Percentiles rank a stretch among this genome's conserved stretches.
Conservation (phyloP, 257 asterid genomes). For the Solanum pimpinellifolium region DNA sequence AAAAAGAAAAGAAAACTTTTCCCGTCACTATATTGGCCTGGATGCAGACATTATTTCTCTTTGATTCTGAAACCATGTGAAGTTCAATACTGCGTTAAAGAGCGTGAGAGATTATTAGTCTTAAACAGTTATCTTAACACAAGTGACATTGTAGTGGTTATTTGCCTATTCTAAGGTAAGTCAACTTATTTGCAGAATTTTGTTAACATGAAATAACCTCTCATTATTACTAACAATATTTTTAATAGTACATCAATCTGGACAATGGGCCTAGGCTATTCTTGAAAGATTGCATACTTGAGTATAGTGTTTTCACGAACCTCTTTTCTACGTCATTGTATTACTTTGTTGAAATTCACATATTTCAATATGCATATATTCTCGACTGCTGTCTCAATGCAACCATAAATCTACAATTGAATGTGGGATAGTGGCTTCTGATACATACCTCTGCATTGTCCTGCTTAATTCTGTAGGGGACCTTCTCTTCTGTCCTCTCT, state of each 20-base stretch:
- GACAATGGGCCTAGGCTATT: not conserved
- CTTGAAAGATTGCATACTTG: not conserved
- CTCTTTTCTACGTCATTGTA: not conserved
- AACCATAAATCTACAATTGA: not conserved
- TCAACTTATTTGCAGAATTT: not conserved
- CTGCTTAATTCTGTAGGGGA: slow-evolving; percentile 44
- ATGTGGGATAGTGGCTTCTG: not conserved
- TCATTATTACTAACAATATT: not conserved
- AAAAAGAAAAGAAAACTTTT: not conserved
- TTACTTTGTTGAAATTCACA: not conserved
- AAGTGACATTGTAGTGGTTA: not conserved
- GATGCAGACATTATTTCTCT: not conserved
- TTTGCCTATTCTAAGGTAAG: not conserved
- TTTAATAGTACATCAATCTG: not conserved
- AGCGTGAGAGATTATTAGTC: not conserved
- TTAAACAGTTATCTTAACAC: not conserved
- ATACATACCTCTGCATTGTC: not conserved
- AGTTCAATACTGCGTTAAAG: not conserved
- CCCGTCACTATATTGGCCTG: not conserved
- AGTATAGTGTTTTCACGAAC: not conserved
- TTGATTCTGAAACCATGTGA: not conserved
- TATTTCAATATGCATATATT: not conserved
- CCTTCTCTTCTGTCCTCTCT: slow-evolving; percentile 82
- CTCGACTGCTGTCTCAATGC: not conserved
- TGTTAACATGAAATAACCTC: not conserved